phyloP scores from a whole-genome alignment of 2,329 filamentous ascomycete species.

The Exserohilum rostratum region DNA sequence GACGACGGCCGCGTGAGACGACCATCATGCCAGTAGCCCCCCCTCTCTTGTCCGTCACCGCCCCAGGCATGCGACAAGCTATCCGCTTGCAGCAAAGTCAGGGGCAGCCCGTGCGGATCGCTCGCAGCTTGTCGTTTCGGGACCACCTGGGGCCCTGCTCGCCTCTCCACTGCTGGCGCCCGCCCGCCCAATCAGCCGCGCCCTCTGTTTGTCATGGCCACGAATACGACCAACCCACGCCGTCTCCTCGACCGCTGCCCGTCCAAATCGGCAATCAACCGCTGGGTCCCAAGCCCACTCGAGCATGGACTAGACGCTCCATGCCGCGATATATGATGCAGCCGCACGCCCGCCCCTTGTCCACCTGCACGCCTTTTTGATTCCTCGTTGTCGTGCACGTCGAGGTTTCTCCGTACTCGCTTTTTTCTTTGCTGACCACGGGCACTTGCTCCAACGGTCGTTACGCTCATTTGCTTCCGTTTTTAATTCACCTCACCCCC shows the following conservation, averaged over 20 bases:
- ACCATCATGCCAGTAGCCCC: neutral
- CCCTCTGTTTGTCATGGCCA: slow-evolving; percentile 6
- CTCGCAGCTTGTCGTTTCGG: slow-evolving; percentile 30
- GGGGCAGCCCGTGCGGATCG: slow-evolving; percentile 31
- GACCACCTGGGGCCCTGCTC: slow-evolving; percentile 19
- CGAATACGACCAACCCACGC: slow-evolving; percentile 26
- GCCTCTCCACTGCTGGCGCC: slow-evolving; percentile 18
- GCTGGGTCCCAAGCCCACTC: slow-evolving; percentile 21
- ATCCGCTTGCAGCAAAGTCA: slow-evolving; percentile 30
- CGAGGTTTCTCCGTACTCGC: slow-evolving; percentile 29
- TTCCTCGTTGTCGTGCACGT: slow-evolving; percentile 38
- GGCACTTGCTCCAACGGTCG: slow-evolving; percentile 37
- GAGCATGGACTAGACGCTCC: slow-evolving; percentile 32
- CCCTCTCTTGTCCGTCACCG: neutral
- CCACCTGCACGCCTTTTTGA: slow-evolving; percentile 29
- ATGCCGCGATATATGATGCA: slow-evolving; percentile 41
- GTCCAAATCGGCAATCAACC: slow-evolving; percentile 24
- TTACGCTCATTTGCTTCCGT: slow-evolving; percentile 41
- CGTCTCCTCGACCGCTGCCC: slow-evolving; percentile 30
- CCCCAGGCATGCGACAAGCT: slow-evolving; percentile 6
- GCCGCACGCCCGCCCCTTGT: slow-evolving; percentile 34
- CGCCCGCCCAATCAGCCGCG: slow-evolving; percentile 25
- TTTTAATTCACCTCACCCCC: slow-evolving; percentile 13
- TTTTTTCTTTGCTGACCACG: slow-evolving; percentile 36
- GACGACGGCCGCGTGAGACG: neutral